Base-by-base conservation (phyloP, 495 filamentous ascomycete genomes). In the Parathielavia appendiculata region DNA sequence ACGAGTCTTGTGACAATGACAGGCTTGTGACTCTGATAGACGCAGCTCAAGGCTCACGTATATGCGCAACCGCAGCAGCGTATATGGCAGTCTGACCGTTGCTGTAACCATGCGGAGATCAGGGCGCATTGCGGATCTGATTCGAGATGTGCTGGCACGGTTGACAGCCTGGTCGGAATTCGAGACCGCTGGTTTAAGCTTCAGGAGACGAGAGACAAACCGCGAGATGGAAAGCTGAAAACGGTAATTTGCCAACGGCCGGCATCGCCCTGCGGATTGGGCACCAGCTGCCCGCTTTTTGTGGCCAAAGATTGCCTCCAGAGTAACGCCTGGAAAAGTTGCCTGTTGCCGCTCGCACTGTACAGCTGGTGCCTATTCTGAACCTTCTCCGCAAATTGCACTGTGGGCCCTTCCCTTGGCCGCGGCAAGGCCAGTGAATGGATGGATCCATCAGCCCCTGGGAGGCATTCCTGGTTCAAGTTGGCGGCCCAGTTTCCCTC, bases 221-320 rank as follows among this genome's bases (percentile, higher is more conserved):
- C 7, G 5, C 40, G 1, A 36, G 51, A 54, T 44, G 51, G 58
- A 44, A 49, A 48, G 47, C 26, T 55, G 56, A 22, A 35, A 52
- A 39, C 22, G 48, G 54, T 41, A 32, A 30, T 48, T 17, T 43
- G 54, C 58, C 52, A 54, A 58, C 34, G 54, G 49, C 53, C 54
- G 32, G 30, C 35, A 46, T 51, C 36, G 38, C 36, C 38, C 55
- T 38, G 46, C 49, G 55, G 51, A 62, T 65, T 65, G 63, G 62
- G 63, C 51, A 53, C 22, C 57, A 43, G 58, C 61, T 59, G 58
- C 62, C 64, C 59, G 54, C 59, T 30, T 30, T 30, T 30, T 58
- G 39, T 13, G 53, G 20, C 14, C 20, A 40, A 19, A 44, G 54
- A 36, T 55, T 26, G 20, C 47, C 38, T 56, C 38, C 50, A 46